These are phyloP conservation scores for Dactylorhiza incarnata DNA, from an alignment of 106 monocot species.

Conservation along the genomic window DNA sequence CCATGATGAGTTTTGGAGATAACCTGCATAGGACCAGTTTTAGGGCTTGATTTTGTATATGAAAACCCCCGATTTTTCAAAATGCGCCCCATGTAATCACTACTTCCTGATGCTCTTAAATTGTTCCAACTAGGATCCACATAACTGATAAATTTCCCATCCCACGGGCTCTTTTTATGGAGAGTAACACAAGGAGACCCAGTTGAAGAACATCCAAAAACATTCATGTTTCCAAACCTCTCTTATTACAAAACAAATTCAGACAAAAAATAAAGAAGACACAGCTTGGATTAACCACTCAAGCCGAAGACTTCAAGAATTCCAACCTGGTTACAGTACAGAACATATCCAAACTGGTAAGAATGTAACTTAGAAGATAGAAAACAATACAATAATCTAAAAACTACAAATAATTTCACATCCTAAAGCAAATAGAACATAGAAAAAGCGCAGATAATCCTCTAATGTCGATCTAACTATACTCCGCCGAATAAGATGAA, in stretches of 20 bases:
- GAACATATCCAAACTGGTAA: neutral
- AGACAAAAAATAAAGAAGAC: neutral
- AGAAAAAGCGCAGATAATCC: neutral
- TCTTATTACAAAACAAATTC: neutral
- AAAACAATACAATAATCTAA: neutral
- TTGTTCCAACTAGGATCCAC: conserved; percentile 9
- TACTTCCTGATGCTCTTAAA: conserved; percentile 21
- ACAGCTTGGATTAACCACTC: no score
- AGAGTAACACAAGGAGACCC: conserved; percentile 17
- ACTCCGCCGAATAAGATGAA: neutral
- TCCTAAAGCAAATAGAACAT: neutral
- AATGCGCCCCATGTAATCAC: conserved; percentile 24
- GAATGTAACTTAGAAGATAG: neutral
- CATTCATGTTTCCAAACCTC: conserved; percentile 16
- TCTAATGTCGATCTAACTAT: neutral
- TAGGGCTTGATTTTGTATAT: conserved; percentile 4
- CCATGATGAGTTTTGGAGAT: neutral
- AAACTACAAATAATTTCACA: neutral
- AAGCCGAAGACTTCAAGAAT: neutral
- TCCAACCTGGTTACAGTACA: neutral
- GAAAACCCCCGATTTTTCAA: conserved; percentile 12
- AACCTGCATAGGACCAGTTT: conserved; percentile 33
- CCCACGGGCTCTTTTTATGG: conserved; percentile 9
- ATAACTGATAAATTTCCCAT: conserved; percentile 12
- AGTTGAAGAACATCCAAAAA: conserved; percentile 25